Evolutionary conservation across 345 rosid species (phyloP), one percentile per base, ranked within the genome.

Genomic region (Trapa incisa): DNA sequence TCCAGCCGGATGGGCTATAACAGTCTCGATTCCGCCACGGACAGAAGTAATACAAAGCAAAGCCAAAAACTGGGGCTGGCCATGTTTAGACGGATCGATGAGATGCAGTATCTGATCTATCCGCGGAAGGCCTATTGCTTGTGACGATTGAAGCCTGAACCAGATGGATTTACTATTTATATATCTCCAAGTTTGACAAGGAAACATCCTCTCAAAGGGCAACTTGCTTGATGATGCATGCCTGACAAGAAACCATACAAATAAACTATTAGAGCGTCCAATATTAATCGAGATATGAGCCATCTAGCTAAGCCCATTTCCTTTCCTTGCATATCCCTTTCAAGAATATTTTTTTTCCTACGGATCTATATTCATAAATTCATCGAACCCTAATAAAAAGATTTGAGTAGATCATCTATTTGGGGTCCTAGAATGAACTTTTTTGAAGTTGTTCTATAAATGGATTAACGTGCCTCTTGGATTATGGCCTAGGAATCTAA

Each of bases 51-150:
- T 50, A 65, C 16, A 14, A 79, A 41, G 64, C 71, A 71, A 41
- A 39, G 10, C 68, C 72, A 79, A 17, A 71, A 37, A 70, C 69
- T 79, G 50, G 75, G 47, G 66, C 50, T 47, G 32, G 77, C 77
- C 78, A 76, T 79, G 37, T 15, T 22, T 22, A 22, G 29, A 0
- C 29, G 29, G 29, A 22, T 22, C 29, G 29, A 22, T 22, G 29
- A 22, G 29, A 22, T 22, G 29, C 29, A 22, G 29, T 22, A 22
- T 22, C 29, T 22, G 29, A 22, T 22, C 29, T 22, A 22, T 22
- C 29, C 29, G 29, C 29, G 29, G 29, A 22, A 22, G 29, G 29
- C 29, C 29, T 22, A 22, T 22, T 65, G 12, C 29, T 22, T 13
- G 37, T 16, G 29, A 8, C 58, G 16, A n/a, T 15, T 53, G 4